Evolutionary conservation across 2,329 filamentous ascomycete genomes (phyloP).

Genomic region (Aureobasidium sp.): DNA sequence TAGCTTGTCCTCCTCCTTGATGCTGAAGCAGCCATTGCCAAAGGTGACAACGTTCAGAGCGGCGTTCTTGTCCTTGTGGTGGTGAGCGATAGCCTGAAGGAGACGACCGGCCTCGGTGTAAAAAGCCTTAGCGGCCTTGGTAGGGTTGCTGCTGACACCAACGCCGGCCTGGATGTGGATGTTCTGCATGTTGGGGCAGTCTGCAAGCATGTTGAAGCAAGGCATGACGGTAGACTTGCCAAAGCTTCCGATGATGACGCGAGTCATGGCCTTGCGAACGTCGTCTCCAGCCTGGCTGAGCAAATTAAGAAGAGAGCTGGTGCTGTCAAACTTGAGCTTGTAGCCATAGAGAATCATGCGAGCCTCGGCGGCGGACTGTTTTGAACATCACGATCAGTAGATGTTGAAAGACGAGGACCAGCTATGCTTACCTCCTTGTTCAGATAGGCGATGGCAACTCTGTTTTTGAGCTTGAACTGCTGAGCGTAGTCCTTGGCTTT

Average conservation of each 20-base stretch:
- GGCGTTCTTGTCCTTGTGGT: constrained; percentile 21
- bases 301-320: constrained; percentile 28
- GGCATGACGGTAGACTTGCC: constrained; percentile 26
- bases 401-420: background rate
- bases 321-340: constrained; percentile 29
- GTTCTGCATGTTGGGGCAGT: constrained; percentile 25
- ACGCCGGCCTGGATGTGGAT: constrained; percentile 28
- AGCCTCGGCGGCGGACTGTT: constrained; percentile 27
- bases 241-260: constrained; percentile 27
- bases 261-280: constrained; percentile 22
- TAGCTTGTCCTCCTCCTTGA: constrained; percentile 25
- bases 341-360: constrained; percentile 28
- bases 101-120: constrained; percentile 30
- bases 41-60: constrained; percentile 28
- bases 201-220: constrained; percentile 28
- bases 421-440: constrained; percentile 27
- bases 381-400: background rate
- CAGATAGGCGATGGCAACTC: constrained; percentile 28
- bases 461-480: constrained; percentile 26
- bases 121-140: constrained; percentile 31
- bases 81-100: constrained; percentile 22
- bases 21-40: constrained; percentile 23
- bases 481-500: constrained; percentile 19
- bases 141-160: constrained; percentile 24
- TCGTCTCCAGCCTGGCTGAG: constrained; percentile 23